Evolutionary conservation across 192 early-diverging fungal species (phyloP).

Genomic region (Backusella sp.): DNA sequence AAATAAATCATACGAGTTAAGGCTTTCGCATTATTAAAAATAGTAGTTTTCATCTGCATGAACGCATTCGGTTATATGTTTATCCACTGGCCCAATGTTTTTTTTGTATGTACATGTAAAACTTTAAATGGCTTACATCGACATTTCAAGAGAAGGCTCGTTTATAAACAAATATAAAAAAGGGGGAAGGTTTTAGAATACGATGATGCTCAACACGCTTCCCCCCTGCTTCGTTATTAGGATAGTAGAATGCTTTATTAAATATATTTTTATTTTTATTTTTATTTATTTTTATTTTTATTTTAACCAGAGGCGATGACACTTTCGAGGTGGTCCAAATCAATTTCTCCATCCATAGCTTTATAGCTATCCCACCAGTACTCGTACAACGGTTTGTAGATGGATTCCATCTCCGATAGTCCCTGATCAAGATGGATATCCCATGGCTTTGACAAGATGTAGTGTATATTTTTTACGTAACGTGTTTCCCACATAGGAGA

Average conservation of each 20-base stretch:
- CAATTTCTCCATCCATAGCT: not conserved
- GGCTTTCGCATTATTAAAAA: not conserved
- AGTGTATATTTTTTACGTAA: conserved; percentile 43
- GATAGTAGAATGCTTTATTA: not conserved
- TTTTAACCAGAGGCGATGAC: not conserved
- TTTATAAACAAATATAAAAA: not conserved
- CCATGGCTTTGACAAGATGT: conserved; percentile 48
- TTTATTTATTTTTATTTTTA: not conserved
- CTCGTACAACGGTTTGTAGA: not conserved
- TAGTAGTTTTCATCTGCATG: not conserved
- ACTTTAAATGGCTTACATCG: too few relatives aligned
- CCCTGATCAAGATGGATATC: conserved; percentile 5
- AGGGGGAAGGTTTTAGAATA: not conserved
- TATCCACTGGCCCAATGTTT: not conserved
- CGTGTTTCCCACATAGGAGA: conserved; percentile 34
- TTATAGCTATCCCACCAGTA: conserved; percentile 13
- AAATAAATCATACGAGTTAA: not conserved
- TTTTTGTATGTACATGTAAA: not conserved
- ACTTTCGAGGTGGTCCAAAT: not conserved
- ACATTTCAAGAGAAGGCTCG: too few relatives aligned
- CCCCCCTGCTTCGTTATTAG: not conserved
- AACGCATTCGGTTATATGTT: not conserved
- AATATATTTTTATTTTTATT: not conserved
- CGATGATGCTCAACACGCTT: not conserved
- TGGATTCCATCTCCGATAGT: not conserved